phyloP scores from a whole-genome alignment of 2,329 filamentous ascomycete species.

The Diaporthe ilicicola region DNA sequence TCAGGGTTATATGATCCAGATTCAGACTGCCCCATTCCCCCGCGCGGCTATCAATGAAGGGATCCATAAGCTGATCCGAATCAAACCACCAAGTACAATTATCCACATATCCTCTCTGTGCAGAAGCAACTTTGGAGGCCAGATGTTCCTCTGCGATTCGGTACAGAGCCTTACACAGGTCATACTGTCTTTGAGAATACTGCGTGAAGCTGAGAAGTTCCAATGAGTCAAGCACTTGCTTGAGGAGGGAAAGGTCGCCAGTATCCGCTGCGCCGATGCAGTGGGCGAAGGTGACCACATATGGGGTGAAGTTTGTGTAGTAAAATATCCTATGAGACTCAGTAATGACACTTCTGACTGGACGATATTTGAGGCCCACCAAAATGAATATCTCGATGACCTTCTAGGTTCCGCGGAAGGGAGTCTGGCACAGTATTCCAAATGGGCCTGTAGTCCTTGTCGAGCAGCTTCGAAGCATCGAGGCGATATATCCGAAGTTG shows the following conservation, averaged over 20 bases:
- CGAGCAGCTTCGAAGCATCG: slow-evolving; percentile 2
- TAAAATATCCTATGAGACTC: neutral
- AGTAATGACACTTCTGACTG: neutral
- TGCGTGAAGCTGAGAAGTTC: neutral
- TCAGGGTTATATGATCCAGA: neutral
- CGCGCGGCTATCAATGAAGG: neutral
- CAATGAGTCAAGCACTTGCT: neutral
- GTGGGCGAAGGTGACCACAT: neutral
- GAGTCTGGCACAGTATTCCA: neutral
- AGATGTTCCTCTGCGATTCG: neutral
- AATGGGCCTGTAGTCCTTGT: neutral
- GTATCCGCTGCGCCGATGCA: neutral
- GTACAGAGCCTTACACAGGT: neutral
- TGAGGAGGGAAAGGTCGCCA: neutral
- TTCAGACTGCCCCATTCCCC: neutral
- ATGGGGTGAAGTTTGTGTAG: neutral
- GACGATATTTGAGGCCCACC: neutral
- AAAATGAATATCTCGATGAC: neutral
- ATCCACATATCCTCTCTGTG: no score
- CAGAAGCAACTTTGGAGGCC: no score
- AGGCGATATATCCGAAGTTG: neutral
- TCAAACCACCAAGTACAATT: neutral
- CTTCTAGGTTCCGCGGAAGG: neutral
- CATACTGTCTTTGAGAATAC: neutral
- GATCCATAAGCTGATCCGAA: neutral